Percentiles rank a stretch among this genome's conserved stretches.
These are phyloP conservation scores for Fusarium nurragi DNA, from an alignment of 2,329 filamentous ascomycete genomes.

Conservation along the genomic window DNA sequence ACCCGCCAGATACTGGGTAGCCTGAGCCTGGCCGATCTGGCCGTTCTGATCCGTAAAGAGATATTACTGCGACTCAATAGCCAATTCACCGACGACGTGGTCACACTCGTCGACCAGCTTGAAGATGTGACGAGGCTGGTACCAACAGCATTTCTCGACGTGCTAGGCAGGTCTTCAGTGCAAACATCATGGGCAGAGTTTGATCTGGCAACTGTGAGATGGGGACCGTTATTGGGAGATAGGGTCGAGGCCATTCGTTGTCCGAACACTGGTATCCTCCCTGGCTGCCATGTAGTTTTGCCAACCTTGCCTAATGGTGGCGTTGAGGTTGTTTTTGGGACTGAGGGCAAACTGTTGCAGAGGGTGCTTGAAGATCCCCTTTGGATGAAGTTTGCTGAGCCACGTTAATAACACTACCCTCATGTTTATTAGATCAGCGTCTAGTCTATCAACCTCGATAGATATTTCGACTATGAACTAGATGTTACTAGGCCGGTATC, in stretches of 20 bases:
- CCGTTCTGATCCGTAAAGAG: conserved; percentile 21
- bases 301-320: conserved; percentile 13
- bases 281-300: conserved; percentile 16
- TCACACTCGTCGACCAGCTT: conserved; percentile 5
- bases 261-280: conserved; percentile 13
- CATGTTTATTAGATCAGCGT: too few species aligned
- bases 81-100: conserved; percentile 24
- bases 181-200: conserved; percentile 25
- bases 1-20: conserved; percentile 13
- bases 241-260: conserved; percentile 22
- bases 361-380: conserved; percentile 9
- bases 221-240: conserved; percentile 5
- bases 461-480: too few species aligned
- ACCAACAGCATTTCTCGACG: conserved; percentile 24
- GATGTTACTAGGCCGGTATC: too few species aligned
- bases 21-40: conserved; percentile 12
- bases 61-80: neutral
- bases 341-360: neutral
- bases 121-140: conserved; percentile 14
- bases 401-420: neutral
- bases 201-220: conserved; percentile 5
- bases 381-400: conserved; percentile 20
- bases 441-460: too few species aligned
- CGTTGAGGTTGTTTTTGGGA: conserved; percentile 20
- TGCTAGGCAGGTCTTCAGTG: conserved; percentile 10